These are phyloP conservation scores for Elsinoe necatrix DNA, from an alignment of 2,329 filamentous ascomycete species.

Conservation along the genomic window DNA sequence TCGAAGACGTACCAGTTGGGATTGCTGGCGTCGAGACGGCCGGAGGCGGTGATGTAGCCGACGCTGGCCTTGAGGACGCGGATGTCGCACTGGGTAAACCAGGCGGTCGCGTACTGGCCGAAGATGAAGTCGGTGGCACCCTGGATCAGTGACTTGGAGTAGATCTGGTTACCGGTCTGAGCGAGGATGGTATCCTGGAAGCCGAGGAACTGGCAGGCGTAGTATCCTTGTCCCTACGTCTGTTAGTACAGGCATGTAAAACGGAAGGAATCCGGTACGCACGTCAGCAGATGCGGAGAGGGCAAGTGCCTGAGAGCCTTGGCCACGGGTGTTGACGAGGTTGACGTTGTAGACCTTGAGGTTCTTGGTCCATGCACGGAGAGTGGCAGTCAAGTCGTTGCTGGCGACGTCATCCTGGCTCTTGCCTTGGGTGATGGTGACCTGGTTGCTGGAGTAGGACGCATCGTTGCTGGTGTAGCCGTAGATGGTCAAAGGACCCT, in stretches of 20 bases:
- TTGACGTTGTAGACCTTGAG: constrained; percentile 58
- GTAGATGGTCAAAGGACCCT: constrained; percentile 47
- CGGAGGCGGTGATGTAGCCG: constrained; percentile 41
- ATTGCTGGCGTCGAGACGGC: constrained; percentile 34
- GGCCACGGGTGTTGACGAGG: constrained; percentile 42
- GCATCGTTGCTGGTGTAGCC: constrained; percentile 49
- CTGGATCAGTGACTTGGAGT: constrained; percentile 48
- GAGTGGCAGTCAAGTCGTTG: constrained; percentile 48
- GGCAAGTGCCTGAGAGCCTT: constrained; percentile 46
- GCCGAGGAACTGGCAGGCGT: constrained; percentile 47
- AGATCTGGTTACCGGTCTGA: constrained; percentile 47
- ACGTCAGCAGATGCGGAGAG: constrained; percentile 42
- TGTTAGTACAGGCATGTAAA: not conserved
- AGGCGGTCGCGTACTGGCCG: constrained; percentile 44
- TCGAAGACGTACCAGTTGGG: constrained; percentile 49
- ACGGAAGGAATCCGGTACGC: constrained; percentile 5
- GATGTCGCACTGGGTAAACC: constrained; percentile 45
- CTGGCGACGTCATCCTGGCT: constrained; percentile 41
- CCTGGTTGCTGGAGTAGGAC: constrained; percentile 48
- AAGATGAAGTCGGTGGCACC: constrained; percentile 55
- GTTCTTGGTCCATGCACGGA: constrained; percentile 41
- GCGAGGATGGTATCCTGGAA: constrained; percentile 49
- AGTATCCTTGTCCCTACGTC: constrained; percentile 47
- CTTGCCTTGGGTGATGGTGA: constrained; percentile 44
- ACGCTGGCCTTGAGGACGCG: constrained; percentile 34